phyloP scores from a whole-genome alignment of 2,329 filamentous ascomycete species.

The Fusarium sp. region DNA sequence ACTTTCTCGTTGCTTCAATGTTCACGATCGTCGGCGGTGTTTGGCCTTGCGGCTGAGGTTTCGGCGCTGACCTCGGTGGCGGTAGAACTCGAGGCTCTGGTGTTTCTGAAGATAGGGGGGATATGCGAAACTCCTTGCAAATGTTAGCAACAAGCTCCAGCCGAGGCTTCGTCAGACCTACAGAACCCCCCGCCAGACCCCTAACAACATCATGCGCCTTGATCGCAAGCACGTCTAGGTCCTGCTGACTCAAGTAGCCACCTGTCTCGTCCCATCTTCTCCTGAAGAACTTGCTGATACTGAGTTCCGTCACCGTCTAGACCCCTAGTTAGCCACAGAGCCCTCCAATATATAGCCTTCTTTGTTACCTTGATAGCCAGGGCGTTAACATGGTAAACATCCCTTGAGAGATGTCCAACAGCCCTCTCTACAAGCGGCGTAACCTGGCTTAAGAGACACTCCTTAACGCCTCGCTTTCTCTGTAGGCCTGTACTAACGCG shows the following conservation, averaged over 20 bases:
- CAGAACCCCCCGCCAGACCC: constrained; percentile 31
- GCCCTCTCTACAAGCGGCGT: constrained; percentile 46
- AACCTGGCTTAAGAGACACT: constrained; percentile 45
- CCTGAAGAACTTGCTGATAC: constrained; percentile 35
- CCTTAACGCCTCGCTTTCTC: constrained; percentile 30
- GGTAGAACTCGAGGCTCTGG: background rate
- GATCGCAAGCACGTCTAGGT: constrained; percentile 30
- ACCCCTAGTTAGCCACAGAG: constrained; percentile 5
- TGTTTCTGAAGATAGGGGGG: background rate
- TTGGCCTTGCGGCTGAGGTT: background rate
- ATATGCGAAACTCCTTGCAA: constrained; percentile 2
- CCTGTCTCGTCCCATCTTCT: constrained; percentile 36
- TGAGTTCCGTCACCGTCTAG: constrained; percentile 40
- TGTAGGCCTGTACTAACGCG: constrained; percentile 38
- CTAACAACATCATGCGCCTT: constrained; percentile 33
- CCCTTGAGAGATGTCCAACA: constrained; percentile 36
- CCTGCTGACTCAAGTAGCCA: constrained; percentile 21
- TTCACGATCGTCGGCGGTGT: background rate
- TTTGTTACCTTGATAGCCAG: constrained; percentile 46
- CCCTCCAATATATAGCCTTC: background rate
- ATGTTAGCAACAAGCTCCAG: constrained; percentile 1
- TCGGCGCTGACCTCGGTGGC: background rate
- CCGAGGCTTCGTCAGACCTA: constrained; percentile 12
- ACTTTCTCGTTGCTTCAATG: background rate
- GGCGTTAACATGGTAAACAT: constrained; percentile 37